Evolutionary conservation across 192 early-diverging fungal genomes (phyloP), one percentile per base, ranked within the genome.

Genomic region (Podochytrium sp.): DNA sequence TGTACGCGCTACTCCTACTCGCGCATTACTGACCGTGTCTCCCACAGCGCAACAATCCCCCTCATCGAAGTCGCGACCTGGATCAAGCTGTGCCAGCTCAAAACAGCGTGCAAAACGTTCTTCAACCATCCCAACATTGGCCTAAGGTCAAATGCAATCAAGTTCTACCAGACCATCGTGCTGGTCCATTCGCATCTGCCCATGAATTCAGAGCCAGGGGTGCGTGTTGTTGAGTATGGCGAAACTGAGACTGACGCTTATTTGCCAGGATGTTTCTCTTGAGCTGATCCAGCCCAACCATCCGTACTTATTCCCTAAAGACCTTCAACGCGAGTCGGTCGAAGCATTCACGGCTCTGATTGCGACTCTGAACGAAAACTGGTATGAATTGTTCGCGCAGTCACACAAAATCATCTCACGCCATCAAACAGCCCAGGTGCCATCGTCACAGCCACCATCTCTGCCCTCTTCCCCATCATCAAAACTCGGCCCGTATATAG

Each of bases 391-490:
- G 43, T 3, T 10, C 30, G 10, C 10, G 23, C 23, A 10, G 7
- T 23, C 49, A 7, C 23, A 27, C 30, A 52, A 23, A n/a, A 23
- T 27, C 53, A 20, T 10, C n/a, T 38, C 37, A 39, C 32, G 43
- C 49, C n/a, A 16, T 62, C 30, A 25, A 23, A 34, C 42, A 83
- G 78, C 6, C 47, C 81, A 5, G 71, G 73, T 23, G 81, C 73
- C 25, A 33, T 78, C 3, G 56, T 78, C 5, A 80, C 79, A 27
- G 78, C 80, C 5, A 63, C 79, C n/a, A 76, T 84, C 53, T 80
- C 80, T 52, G 70, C 72, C 23, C 40, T 84, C 35, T 50, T 79
- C 27, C 68, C 76, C 29, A 70, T 84, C 35, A 70, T 59, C 40
- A 62, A 62, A 34, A 23, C 50, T 4, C 30, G 83, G 55, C 68